A percentile compares a stretch with the other conserved stretches of the same genome.
Conservation (phyloP, 768 basidiomycete genomes). For the Tricholoma furcatifolium region DNA sequence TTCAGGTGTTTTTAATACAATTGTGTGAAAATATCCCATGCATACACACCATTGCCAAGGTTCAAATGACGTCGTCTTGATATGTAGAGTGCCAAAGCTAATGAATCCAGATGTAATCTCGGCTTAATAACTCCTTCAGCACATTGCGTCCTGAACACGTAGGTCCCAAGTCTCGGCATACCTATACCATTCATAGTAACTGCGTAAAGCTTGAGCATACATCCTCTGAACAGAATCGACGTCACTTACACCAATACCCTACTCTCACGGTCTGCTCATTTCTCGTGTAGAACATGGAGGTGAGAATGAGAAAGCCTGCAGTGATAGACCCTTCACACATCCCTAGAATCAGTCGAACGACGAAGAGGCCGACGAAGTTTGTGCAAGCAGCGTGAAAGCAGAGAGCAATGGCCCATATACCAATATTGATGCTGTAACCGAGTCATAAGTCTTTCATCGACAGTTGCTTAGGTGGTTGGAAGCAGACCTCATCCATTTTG, state of each 20-base stretch:
- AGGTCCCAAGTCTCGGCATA: constrained; percentile 19
- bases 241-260: constrained; percentile 74
- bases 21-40: background rate
- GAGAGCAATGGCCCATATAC: constrained; percentile 63
- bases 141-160: background rate
- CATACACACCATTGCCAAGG: constrained; percentile 68
- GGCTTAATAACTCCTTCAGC: constrained; percentile 34
- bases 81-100: constrained; percentile 66
- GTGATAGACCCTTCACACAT: constrained; percentile 74
- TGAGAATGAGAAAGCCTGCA: constrained; percentile 76
- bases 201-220: constrained; percentile 19
- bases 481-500: constrained; percentile 75
- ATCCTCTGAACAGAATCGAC: background rate
- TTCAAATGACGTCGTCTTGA: constrained; percentile 51
- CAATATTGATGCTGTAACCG: constrained; percentile 55
- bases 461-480: background rate
- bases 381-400: constrained; percentile 68
- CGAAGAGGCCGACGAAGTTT: constrained; percentile 64
- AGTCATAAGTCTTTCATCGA: background rate
- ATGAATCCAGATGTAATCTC: constrained; percentile 70
- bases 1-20: constrained; percentile 5
- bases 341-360: constrained; percentile 63
- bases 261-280: constrained; percentile 67
- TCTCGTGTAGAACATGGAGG: constrained; percentile 76
- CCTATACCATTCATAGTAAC: constrained; percentile 79